A percentile compares a stretch with the other conserved stretches of the same genome.
These are phyloP conservation scores for Poa annua DNA, from an alignment of 176 grass and related monocot species.

Conservation along the genomic window DNA sequence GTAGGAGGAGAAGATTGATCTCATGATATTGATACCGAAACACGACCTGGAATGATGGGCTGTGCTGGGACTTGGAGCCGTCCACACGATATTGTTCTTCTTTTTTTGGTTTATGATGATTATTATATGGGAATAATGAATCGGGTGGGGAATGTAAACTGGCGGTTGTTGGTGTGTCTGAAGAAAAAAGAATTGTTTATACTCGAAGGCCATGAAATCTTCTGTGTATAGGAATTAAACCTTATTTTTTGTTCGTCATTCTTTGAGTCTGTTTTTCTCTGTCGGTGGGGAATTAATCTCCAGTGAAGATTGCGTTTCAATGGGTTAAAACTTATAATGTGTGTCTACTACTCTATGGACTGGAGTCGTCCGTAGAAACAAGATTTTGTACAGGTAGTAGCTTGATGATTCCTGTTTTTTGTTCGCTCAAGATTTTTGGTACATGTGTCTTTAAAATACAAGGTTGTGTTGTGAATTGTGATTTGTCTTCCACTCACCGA, in stretches of 20 bases:
- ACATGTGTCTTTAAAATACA: neutral
- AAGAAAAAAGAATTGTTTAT: conserved; percentile 52
- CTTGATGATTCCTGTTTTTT: neutral
- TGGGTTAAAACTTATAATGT: neutral
- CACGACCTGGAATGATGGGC: conserved; percentile 42
- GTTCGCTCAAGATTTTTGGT: neutral
- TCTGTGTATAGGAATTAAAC: conserved; percentile 53
- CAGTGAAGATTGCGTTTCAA: neutral
- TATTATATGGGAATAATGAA: conserved; percentile 46
- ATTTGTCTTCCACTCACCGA: neutral
- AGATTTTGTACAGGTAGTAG: neutral
- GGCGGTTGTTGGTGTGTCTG: conserved; percentile 51
- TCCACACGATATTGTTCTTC: conserved; percentile 34
- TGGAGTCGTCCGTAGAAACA: neutral
- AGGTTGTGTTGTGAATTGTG: conserved; percentile 1
- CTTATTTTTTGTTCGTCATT: conserved; percentile 31
- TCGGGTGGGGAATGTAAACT: conserved; percentile 46
- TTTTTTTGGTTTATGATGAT: conserved; percentile 41
- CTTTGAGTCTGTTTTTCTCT: conserved; percentile 41
- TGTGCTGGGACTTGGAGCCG: conserved; percentile 20
- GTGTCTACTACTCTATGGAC: neutral
- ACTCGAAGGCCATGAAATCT: conserved; percentile 44
- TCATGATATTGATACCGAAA: conserved; percentile 36
- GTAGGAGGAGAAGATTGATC: conserved; percentile 41
- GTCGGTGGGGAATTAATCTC: conserved; percentile 3